phyloP scores from a whole-genome alignment of 768 basidiomycete species.

The Pleurotus sapidus region DNA sequence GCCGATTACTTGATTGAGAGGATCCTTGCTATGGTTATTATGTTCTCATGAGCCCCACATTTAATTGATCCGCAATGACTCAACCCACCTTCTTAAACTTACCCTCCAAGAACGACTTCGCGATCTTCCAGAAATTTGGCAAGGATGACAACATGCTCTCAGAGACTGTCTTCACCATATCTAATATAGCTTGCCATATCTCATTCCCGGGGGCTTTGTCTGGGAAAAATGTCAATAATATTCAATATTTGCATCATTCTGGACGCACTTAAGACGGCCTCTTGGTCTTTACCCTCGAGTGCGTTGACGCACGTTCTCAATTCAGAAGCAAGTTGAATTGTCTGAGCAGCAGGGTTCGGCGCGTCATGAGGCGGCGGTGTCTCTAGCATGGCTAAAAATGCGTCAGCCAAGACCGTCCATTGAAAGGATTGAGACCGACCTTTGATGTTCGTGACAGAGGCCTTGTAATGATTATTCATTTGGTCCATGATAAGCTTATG shows the following conservation, averaged over 20 bases:
- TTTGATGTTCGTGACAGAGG: conserved; percentile 53
- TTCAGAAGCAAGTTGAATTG: conserved; percentile 46
- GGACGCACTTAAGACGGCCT: conserved; percentile 54
- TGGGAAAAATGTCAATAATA: conserved; percentile 22
- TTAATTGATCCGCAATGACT: no score
- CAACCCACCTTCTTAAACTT: conserved; percentile 79
- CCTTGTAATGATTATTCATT: conserved; percentile 62
- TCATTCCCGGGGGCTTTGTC: conserved; percentile 71
- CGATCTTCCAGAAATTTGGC: conserved; percentile 93
- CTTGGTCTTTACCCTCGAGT: conserved; percentile 62
- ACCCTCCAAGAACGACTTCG: conserved; percentile 88
- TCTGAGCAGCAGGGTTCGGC: conserved; percentile 34
- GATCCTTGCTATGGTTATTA: conserved; percentile 21
- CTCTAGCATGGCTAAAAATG: conserved; percentile 42
- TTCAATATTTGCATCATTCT: background rate
- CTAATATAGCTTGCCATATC: conserved; percentile 77
- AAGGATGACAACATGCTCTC: conserved; percentile 82
- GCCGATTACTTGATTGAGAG: conserved; percentile 47
- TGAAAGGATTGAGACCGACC: conserved; percentile 23
- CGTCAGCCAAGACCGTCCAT: conserved; percentile 6
- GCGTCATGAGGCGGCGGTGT: conserved; percentile 30
- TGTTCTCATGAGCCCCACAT: no score
- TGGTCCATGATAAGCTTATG: conserved; percentile 81
- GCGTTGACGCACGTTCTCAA: conserved; percentile 59
- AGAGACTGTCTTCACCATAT: conserved; percentile 83